Evolutionary conservation across 257 asterid genomes (phyloP).

Genomic region (Capsicum baccatum): DNA sequence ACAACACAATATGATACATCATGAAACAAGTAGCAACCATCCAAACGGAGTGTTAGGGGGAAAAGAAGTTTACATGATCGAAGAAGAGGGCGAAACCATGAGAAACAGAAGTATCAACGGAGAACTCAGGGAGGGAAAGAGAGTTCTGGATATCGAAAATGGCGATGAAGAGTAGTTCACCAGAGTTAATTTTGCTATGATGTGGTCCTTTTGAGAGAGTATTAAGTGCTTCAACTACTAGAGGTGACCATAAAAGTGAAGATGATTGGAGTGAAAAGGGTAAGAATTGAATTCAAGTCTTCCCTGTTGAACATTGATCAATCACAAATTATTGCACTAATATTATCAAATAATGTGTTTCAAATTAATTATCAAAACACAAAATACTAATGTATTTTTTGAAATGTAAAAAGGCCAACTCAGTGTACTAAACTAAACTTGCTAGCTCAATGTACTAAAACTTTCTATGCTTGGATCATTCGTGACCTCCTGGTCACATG

Average conservation of each 20-base stretch:
- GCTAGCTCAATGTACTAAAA: too few relatives aligned
- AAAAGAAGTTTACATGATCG: constrained; percentile 57
- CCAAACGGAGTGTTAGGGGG: not conserved
- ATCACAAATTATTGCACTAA: not conserved
- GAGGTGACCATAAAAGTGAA: constrained; percentile 67
- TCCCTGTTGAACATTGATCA: not conserved
- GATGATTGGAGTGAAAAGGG: constrained; percentile 67
- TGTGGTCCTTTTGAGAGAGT: constrained; percentile 75
- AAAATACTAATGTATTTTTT: too few relatives aligned
- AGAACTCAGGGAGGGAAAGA: constrained; percentile 37
- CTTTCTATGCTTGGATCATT: too few relatives aligned
- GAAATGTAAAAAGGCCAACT: too few relatives aligned
- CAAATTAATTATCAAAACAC: not conserved
- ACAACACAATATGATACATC: too few relatives aligned
- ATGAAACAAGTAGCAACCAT: too few relatives aligned
- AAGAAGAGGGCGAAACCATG: constrained; percentile 73
- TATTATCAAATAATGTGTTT: not conserved
- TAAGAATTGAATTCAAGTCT: constrained; percentile 55
- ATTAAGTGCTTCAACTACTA: constrained; percentile 62
- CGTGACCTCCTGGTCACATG: too few relatives aligned
- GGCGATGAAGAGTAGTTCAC: constrained; percentile 63
- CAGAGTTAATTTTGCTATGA: constrained; percentile 72
- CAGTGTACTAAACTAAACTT: too few relatives aligned
- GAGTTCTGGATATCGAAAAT: constrained; percentile 68
- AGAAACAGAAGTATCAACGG: constrained; percentile 51